Evolutionary conservation across 352 stramenopile species (phyloP).

Genomic region (Phytophthora palmivora): DNA sequence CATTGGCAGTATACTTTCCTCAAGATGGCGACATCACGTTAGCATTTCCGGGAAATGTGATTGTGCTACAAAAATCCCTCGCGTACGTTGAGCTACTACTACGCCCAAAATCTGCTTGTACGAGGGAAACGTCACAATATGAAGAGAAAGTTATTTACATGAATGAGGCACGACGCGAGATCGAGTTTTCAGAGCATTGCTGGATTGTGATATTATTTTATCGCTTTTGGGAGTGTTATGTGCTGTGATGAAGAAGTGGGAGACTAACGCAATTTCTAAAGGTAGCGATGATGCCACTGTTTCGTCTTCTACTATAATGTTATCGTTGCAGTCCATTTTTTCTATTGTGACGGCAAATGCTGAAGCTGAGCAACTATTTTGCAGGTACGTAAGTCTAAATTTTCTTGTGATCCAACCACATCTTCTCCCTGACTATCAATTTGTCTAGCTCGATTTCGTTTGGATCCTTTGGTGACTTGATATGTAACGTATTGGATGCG

Average conservation of each 20-base stretch:
- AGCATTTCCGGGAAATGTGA: conserved; percentile 28
- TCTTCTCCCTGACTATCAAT: conserved; percentile 6
- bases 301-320: conserved; percentile 3
- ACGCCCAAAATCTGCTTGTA: conserved; percentile 6
- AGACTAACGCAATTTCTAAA: not conserved
- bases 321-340: conserved; percentile 32
- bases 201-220: conserved; percentile 52
- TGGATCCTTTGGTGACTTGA: conserved; percentile 28
- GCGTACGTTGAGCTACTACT: conserved; percentile 36
- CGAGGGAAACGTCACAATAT: not conserved
- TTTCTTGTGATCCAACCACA: not conserved
- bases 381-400: conserved; percentile 11
- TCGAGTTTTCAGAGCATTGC: conserved; percentile 40
- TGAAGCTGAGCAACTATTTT: conserved; percentile 23
- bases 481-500: conserved; percentile 15
- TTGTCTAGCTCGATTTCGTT: conserved; percentile 34
- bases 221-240: conserved; percentile 56
- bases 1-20: conserved; percentile 49
- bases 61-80: conserved; percentile 38
- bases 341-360: conserved; percentile 16
- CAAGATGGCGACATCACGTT: conserved; percentile 33
- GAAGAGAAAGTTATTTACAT: not conserved
- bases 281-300: not conserved
- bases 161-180: conserved; percentile 23
- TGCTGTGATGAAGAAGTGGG: conserved; percentile 27